phyloP scores from a whole-genome alignment of 2,329 filamentous ascomycete genomes.

The Phoma sp. region DNA sequence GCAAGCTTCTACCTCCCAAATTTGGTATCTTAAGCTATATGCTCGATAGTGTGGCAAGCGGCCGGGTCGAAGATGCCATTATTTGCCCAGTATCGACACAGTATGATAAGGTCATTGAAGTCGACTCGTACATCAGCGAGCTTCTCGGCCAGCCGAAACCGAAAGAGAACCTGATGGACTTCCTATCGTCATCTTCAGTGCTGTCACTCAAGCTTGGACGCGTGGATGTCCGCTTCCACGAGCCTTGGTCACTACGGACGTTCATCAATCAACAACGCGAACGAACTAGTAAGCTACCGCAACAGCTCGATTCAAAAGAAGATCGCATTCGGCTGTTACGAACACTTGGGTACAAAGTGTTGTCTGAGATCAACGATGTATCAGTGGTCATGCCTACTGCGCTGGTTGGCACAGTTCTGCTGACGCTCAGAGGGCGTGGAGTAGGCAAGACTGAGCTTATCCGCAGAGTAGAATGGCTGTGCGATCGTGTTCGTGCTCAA shows the following conservation, averaged over 20 bases:
- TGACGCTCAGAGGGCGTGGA: constrained; percentile 89
- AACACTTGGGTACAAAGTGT: constrained; percentile 88
- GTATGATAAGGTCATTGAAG: constrained; percentile 99
- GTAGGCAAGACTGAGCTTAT: constrained; percentile 88
- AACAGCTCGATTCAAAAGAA: constrained; percentile 48
- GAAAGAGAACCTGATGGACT: constrained; percentile 90
- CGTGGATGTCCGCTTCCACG: constrained; percentile 94
- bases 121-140: constrained; percentile 88
- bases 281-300: constrained; percentile 56
- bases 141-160: constrained; percentile 92
- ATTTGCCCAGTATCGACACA: constrained; percentile 97
- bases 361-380: constrained; percentile 93
- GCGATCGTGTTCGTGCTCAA: constrained; percentile 79
- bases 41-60: constrained; percentile 86
- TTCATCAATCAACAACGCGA: constrained; percentile 82
- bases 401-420: constrained; percentile 88
- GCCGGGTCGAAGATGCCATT: constrained; percentile 86
- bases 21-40: constrained; percentile 95
- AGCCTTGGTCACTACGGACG: constrained; percentile 87
- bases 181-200: constrained; percentile 87
- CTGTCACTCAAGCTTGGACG: constrained; percentile 87
- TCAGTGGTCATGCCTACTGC: constrained; percentile 99
- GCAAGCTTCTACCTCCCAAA: constrained; percentile 91
- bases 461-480: constrained; percentile 89
- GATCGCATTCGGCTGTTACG: constrained; percentile 76